A percentile compares a stretch with the other conserved stretches of the same genome.
Conservation (phyloP, 176 grass and related monocot species). For the Oryza glaberrima region DNA sequence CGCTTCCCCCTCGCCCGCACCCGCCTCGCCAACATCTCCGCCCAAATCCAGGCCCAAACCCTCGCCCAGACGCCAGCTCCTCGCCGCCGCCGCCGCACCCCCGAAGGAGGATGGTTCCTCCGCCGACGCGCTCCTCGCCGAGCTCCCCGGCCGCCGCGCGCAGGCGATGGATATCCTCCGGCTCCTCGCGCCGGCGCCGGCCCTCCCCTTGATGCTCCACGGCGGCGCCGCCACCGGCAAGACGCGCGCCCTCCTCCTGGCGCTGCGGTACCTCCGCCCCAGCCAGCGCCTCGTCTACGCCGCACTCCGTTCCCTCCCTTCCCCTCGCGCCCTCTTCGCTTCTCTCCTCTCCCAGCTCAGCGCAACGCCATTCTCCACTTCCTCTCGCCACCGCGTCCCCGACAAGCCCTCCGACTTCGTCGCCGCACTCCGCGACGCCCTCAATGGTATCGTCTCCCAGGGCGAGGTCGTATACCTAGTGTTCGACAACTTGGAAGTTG, state of each 20-base stretch:
- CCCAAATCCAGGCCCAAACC: conserved; percentile 45
- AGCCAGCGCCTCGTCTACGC: conserved; percentile 59
- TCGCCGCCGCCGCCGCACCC: background rate
- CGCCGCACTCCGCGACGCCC: conserved; percentile 58
- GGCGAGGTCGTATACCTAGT: conserved; percentile 66
- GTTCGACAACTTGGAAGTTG: conserved; percentile 80
- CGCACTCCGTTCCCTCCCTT: conserved; percentile 67
- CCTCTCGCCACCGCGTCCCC: conserved; percentile 47
- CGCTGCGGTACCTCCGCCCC: conserved; percentile 55
- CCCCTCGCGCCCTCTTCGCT: conserved; percentile 51
- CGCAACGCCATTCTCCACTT: conserved; percentile 44
- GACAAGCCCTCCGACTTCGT: conserved; percentile 82
- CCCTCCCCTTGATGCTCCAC: conserved; percentile 62
- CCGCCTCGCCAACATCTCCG: conserved; percentile 25
- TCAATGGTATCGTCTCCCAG: conserved; percentile 34
- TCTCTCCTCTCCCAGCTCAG: conserved; percentile 67
- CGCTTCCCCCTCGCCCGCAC: background rate
- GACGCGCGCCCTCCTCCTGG: conserved; percentile 71
- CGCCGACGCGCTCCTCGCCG: conserved; percentile 25
- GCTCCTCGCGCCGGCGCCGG: conserved; percentile 67
- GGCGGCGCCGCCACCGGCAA: conserved; percentile 75
- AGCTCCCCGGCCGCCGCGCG: conserved; percentile 50
- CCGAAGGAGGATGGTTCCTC: background rate
- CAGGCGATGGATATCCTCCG: conserved; percentile 74
- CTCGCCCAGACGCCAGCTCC: conserved; percentile 11